phyloP scores from a whole-genome alignment of 2,329 filamentous ascomycete genomes.

The Colletotrichum gloeosporioides region DNA sequence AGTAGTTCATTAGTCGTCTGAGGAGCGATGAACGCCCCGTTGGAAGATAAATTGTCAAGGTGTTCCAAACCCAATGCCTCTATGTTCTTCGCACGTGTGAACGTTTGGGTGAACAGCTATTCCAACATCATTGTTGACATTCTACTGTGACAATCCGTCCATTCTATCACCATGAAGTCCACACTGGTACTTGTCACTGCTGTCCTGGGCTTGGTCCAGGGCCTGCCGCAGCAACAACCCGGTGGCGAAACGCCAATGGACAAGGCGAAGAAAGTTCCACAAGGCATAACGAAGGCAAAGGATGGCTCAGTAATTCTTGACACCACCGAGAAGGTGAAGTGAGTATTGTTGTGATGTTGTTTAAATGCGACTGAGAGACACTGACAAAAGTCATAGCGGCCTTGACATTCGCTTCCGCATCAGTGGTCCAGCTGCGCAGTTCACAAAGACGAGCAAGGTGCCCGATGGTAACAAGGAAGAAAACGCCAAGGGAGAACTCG shows the following conservation, averaged over 20 bases:
- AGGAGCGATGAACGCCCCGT: neutral
- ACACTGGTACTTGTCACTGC: neutral
- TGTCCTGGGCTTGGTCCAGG: neutral
- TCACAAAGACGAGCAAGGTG: constrained; percentile 54
- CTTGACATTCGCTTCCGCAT: constrained; percentile 61
- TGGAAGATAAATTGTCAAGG: neutral
- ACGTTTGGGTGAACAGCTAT: fast-evolving
- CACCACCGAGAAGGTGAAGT: constrained; percentile 59
- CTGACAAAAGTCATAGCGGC: constrained; percentile 35
- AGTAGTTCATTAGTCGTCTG: neutral
- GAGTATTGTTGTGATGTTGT: constrained; percentile 23
- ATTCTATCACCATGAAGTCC: neutral
- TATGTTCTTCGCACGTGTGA: fast-evolving
- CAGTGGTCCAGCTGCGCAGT: constrained; percentile 58
- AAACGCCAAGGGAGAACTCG: constrained; percentile 39
- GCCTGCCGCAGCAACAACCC: neutral
- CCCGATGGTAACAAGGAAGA: constrained; percentile 26
- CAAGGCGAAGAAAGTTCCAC: constrained; percentile 32
- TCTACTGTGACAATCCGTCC: fast-evolving
- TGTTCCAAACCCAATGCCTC: fast-evolving
- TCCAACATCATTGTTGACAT: fast-evolving
- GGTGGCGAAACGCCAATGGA: constrained; percentile 28
- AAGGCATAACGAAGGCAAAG: constrained; percentile 47
- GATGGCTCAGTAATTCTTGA: constrained; percentile 64
- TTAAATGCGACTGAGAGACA: fast-evolving